phyloP scores from a whole-genome alignment of 2,329 filamentous ascomycete genomes.

The Bipolaris oryzae region DNA sequence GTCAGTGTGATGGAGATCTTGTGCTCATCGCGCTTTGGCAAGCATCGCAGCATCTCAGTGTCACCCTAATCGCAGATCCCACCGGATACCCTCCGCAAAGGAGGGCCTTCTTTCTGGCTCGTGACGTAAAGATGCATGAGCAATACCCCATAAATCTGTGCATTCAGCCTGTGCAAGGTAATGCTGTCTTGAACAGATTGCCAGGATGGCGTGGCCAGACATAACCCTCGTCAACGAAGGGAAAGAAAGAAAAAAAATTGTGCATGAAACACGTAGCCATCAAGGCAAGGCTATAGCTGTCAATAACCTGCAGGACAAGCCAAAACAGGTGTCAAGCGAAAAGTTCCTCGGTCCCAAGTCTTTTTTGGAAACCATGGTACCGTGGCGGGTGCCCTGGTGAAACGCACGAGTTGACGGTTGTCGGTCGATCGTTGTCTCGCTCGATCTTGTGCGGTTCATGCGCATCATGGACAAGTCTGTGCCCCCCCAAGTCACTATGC shows the following conservation, averaged over 20 bases:
- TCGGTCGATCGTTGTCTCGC: slow-evolving; percentile 1
- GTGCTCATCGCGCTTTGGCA: neutral
- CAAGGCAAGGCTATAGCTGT: slow-evolving; percentile 7
- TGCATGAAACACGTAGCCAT: slow-evolving; percentile 12
- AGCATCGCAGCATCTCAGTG: slow-evolving; percentile 10
- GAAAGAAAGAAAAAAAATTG: neutral
- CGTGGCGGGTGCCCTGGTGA: slow-evolving; percentile 3
- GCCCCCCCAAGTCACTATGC: neutral
- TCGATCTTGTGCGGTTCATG: neutral
- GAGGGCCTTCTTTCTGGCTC: neutral
- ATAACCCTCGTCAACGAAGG: neutral
- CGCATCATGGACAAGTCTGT: slow-evolving; percentile 11
- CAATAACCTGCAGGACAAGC: slow-evolving; percentile 8
- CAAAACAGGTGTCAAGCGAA: slow-evolving; percentile 14
- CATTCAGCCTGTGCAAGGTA: neutral
- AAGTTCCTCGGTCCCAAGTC: slow-evolving; percentile 2
- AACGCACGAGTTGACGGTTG: slow-evolving; percentile 11
- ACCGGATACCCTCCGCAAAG: slow-evolving; percentile 7
- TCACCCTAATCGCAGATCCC: slow-evolving; percentile 9
- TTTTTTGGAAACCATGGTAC: slow-evolving; percentile 6
- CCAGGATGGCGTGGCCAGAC: slow-evolving; percentile 4
- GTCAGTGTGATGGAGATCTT: slow-evolving; percentile 1
- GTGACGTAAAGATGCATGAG: slow-evolving; percentile 3
- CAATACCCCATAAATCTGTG: slow-evolving; percentile 6
- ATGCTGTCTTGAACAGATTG: neutral